Base-by-base conservation (phyloP, 176 grass and related monocot genomes). In the Chrysopogon serrulatus region DNA sequence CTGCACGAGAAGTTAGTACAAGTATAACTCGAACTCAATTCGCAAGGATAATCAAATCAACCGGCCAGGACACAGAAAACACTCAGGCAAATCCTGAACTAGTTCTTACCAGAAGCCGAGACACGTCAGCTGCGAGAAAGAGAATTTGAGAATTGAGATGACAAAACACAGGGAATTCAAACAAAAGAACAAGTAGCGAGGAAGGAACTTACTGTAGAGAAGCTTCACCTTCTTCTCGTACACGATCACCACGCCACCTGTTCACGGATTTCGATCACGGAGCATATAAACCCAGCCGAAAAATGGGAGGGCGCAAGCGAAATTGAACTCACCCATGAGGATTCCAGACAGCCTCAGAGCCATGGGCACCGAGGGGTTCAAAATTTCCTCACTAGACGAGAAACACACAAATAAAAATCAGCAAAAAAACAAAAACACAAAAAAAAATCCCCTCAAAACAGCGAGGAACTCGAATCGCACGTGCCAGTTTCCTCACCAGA, bases 211-310 rank as follows among this genome's bases (percentile, higher is more conserved):
- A 98, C 96, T 81, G 40, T 90, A 93, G 44, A 98, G 85, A 60
- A 96, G 65, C 89, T 92, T 93, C 68, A 98, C 96, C 91, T 98
- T 98, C 89, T 83, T 80, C 93, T 94, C 47, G 82, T 95, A 98
- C 79, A 98, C 96, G 70, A 92, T 98, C 67, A 94, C 96, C 39
- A 98, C 96, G 12, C 96, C 96, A 59, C 96, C 95, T 98, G 87
- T 56, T 71, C 78, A 49, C 31, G 6, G n/a, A 42, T 32, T 16
- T 16, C 24, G 19, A 28, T 2, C 62, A 81, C 3, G 33, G 3
- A 24, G 1, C 17, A 57, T 47, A 11, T 67, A 18, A 18, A 62
- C 33, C 14, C 5, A 71, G 5, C 18, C 37, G 2, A n/a, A 86
- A 65, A 85, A 64, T 42, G 78, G 30, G 66, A 45, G 9, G 36